Evolutionary conservation across 2,329 filamentous ascomycete genomes (phyloP), one percentile per base, ranked within the genome.

Genomic region (Botrytis elliptica): DNA sequence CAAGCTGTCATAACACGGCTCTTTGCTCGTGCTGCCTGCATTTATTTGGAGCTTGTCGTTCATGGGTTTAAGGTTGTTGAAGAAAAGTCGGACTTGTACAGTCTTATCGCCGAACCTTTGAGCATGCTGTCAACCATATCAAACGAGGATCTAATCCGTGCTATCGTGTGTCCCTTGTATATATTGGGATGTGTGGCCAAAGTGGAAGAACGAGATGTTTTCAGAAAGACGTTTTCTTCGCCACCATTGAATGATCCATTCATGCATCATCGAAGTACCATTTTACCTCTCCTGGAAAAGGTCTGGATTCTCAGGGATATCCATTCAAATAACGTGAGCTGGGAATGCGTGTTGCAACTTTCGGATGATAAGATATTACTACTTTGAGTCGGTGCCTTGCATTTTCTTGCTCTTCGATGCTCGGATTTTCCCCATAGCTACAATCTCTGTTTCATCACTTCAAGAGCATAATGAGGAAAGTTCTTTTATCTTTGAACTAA

Each of bases 41-140:
- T 81, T 33, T 80, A 79, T 42, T 74, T 80, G 12, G 77, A 80
- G 67, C 66, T 80, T 29, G 75, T 81, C 12, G 60, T 76, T 18
- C 64, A 77, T 49, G 79, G 78, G 0, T 79, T 76, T 55, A 64
- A 76, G 55, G 25, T 73, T 7, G 36, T 77, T 10, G 73, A 73
- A 25, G 36, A 60, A 18, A 22, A 62, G 42, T n/a, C 64, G 10
- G 40, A 72, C 25, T 42, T 80, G 16, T 63, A 75, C 18, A n/a
- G 64, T 14, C 73, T 74, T 14, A 75, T 78, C 36, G 57, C 72
- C 22, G 76, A 75, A 71, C 76, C 74, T 7, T 77, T 79, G 74
- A 75, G 33, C 38, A 70, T 79, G 9, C 70, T 81, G 72, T 74
- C 72, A 67, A 77, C 38, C 22, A 69, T 75, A 20, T 71, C 75